Evolutionary conservation across 768 basidiomycete genomes (phyloP).

Genomic region (Russula sp.): DNA sequence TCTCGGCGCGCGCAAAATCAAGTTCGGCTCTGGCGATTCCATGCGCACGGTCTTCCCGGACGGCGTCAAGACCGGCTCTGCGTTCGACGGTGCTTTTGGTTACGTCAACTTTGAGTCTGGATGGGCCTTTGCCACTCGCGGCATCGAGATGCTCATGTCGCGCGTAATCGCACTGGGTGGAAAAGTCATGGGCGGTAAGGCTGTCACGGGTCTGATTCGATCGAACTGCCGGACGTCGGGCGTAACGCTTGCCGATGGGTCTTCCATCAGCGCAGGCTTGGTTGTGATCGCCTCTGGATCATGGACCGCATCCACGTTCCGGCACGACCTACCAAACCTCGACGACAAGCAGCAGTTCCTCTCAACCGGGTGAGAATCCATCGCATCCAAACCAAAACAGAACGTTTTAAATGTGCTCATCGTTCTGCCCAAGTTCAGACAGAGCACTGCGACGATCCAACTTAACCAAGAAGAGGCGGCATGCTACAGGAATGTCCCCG

Average conservation of each 20-base stretch:
- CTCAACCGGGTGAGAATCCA: conserved; percentile 75
- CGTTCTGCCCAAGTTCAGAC: conserved; percentile 45
- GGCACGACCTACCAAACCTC: conserved; percentile 45
- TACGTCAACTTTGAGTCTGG: conserved; percentile 78
- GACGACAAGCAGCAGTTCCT: conserved; percentile 46
- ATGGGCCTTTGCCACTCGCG: conserved; percentile 79
- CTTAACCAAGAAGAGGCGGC: conserved; percentile 68
- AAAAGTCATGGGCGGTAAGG: conserved; percentile 53
- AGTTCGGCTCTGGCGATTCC: conserved; percentile 39
- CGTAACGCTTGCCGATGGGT: conserved; percentile 61
- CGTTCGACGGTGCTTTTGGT: conserved; percentile 44
- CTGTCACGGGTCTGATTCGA: conserved; percentile 51
- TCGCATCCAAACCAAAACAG: not conserved
- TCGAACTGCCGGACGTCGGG: conserved; percentile 48
- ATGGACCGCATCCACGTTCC: conserved; percentile 83
- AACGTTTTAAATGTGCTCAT: not conserved
- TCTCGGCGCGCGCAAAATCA: conserved; percentile 50
- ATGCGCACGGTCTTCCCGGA: conserved; percentile 52
- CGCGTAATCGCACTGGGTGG: conserved; percentile 61
- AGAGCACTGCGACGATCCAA: conserved; percentile 73
- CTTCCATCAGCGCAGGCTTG: conserved; percentile 51
- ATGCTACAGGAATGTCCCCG: conserved; percentile 58
- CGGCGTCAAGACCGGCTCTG: conserved; percentile 37
- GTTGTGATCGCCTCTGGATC: conserved; percentile 74
- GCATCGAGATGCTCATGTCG: conserved; percentile 51